Evolutionary conservation across 257 asterid species (phyloP).

Genomic region (Jasminum sambac): DNA sequence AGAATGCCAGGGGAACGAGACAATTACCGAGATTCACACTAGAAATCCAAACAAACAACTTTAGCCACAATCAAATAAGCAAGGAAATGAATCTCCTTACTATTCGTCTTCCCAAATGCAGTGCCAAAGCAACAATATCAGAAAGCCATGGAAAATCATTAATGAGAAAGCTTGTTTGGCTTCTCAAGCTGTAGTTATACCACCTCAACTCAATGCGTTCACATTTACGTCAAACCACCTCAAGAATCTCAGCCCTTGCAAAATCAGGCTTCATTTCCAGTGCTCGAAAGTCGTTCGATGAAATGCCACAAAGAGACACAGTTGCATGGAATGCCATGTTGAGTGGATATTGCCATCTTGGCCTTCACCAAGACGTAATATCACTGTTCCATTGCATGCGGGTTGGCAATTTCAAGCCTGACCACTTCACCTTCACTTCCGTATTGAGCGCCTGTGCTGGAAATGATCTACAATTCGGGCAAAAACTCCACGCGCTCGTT

Average conservation of each 20-base stretch:
- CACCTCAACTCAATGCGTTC: constrained; percentile 41
- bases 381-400: constrained; percentile 51
- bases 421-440: constrained; percentile 62
- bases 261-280: constrained; percentile 47
- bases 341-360: constrained; percentile 52
- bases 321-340: constrained; percentile 78
- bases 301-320: constrained; percentile 57
- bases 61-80: too few species aligned
- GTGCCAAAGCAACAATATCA: constrained; percentile 81
- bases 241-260: constrained; percentile 43
- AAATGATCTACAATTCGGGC: constrained; percentile 40
- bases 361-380: constrained; percentile 52
- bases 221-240: constrained; percentile 43
- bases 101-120: constrained; percentile 31
- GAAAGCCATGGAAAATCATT: constrained; percentile 49
- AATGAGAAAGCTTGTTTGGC: constrained; percentile 18
- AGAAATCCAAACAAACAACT: too few species aligned
- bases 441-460: constrained; percentile 54
- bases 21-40: too few species aligned
- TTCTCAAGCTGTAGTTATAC: constrained; percentile 2
- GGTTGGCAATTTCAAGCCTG: constrained; percentile 37
- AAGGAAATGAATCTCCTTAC: neutral
- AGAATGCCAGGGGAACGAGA: too few species aligned
- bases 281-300: constrained; percentile 72
- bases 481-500: constrained; percentile 42